Evolutionary conservation across 2,329 filamentous ascomycete species (phyloP), one percentile per base, ranked within the genome.

Genomic region (Pyrenochaeta sp.): DNA sequence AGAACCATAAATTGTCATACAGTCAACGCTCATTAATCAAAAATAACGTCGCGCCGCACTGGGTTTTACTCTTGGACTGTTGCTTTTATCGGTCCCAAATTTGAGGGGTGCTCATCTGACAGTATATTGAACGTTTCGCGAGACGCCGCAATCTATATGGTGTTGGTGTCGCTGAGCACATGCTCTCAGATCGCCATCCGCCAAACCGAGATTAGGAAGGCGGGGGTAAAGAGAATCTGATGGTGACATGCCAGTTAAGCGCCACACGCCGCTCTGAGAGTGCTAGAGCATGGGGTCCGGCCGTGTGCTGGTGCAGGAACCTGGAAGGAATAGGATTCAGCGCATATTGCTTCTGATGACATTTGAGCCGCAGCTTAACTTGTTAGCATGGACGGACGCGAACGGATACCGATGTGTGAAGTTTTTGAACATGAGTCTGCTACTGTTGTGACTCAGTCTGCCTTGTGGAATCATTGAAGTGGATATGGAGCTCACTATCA

Each of bases 401-500:
- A 30, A 37, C 49, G 46, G 42, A 15, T 13, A 15, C 32, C 3
- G 32, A 36, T 3, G 3, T 12, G 6, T 13, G 1, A 13, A 13
- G 12, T 27, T n/a, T 45, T 50, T 50, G 34, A 32, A 39, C 24
- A 40, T 24, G 27, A 40, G 24, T 19, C 25, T 34, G 48, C 52
- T 53, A 4, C 32, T 36, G 32, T 15, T 36, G 32, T 13, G 3
- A 10, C 48, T 36, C 27, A 32, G 12, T 28, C 22, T 12, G 45
- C 42, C 32, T 25, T 40, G 40, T 43, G 46, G 13, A 12, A 28
- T 44, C 15, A 44, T 7, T 47, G 15, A 15, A 9, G 22, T 19
- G 30, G 39, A 5, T n/a, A 62, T 62, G 59, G 59, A 62, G 56
- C 57, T 62, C 37, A 54, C 57, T 45, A 59, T 62, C 28, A 62